Conservation (phyloP, 148 eudicot genomes). For the Rhododendron mucronatum region DNA sequence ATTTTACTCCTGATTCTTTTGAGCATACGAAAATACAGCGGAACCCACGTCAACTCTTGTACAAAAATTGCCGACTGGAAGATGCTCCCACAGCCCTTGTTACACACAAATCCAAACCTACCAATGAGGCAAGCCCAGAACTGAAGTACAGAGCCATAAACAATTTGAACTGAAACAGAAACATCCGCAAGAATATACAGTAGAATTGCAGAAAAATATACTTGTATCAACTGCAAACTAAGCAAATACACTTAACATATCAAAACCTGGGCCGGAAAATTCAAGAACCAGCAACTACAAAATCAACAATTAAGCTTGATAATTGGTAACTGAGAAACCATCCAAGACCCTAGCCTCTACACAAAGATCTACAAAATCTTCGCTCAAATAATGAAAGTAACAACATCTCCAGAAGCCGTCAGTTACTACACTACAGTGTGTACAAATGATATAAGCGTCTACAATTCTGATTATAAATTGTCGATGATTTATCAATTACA, state of each 20-base stretch:
- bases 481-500: neutral
- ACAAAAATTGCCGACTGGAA: neutral
- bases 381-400: too few species aligned
- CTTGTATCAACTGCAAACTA: too few species aligned
- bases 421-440: neutral
- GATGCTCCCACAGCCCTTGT: neutral
- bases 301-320: too few species aligned
- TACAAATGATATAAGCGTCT: neutral
- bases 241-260: too few species aligned
- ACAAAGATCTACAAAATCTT: neutral
- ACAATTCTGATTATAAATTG: neutral
- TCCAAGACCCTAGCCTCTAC: neutral
- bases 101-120: neutral
- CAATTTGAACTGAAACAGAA: neutral
- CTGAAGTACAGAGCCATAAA: neutral
- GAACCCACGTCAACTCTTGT: neutral
- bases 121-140: neutral
- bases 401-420: neutral
- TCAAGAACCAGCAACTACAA: too few species aligned
- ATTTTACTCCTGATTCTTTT: too few species aligned
- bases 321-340: too few species aligned
- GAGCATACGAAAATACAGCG: too few species aligned
- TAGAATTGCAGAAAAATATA: too few species aligned
- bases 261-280: too few species aligned
- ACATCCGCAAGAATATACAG: too few species aligned